Evolutionary conservation across 352 stramenopile species (phyloP).

Genomic region (Pythium myriotylum): DNA sequence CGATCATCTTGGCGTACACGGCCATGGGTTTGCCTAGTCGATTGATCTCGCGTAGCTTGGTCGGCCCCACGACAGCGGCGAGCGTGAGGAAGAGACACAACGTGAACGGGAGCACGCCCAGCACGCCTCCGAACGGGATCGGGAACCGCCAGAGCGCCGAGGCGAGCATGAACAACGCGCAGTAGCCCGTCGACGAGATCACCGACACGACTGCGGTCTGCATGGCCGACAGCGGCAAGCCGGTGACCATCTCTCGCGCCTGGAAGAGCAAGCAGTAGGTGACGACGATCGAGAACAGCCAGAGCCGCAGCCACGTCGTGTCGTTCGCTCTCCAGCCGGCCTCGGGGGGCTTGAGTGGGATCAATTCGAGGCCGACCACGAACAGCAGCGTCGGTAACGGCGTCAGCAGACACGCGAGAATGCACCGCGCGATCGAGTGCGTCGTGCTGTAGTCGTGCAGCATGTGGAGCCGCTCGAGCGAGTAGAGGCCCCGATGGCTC

Average conservation of each 20-base stretch:
- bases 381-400: constrained; percentile 7
- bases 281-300: constrained; percentile 3
- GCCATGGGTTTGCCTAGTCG: not conserved
- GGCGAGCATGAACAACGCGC: not conserved
- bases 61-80: not conserved
- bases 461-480: constrained; percentile 37
- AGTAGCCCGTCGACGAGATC: constrained; percentile 7
- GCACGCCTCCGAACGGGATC: constrained; percentile 7
- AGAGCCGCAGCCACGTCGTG: constrained; percentile 10
- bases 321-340: constrained; percentile 6
- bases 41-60: not conserved
- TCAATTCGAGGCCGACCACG: not conserved
- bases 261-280: constrained; percentile 11
- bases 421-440: not conserved
- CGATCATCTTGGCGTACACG: constrained; percentile 6
- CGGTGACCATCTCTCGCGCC: not conserved
- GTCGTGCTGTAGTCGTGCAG: constrained; percentile 33
- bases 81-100: not conserved
- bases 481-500: constrained; percentile 35
- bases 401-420: constrained; percentile 9
- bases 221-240: not conserved
- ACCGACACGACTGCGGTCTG: constrained; percentile 2
- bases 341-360: constrained; percentile 1
- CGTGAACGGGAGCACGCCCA: constrained; percentile 4
- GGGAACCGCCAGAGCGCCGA: constrained; percentile 6